phyloP scores from a whole-genome alignment of 2,329 filamentous ascomycete species.

The Phyllosticta paracitricarpa region DNA sequence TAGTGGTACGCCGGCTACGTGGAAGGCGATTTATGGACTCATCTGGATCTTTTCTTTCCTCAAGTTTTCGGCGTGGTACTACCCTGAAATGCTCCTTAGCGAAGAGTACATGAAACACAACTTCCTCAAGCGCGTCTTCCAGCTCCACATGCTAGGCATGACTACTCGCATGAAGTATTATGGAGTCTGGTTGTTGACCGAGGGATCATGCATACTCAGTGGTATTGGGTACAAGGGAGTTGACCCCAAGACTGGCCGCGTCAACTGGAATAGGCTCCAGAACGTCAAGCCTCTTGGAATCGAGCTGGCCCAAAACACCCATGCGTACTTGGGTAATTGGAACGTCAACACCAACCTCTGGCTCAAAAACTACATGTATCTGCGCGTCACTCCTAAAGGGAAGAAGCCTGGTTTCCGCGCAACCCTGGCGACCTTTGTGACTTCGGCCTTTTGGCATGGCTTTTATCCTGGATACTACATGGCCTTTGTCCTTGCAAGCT shows the following conservation, averaged over 20 bases:
- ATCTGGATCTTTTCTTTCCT: constrained; percentile 74
- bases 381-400: constrained; percentile 87
- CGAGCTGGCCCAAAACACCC: constrained; percentile 86
- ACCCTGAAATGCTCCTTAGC: constrained; percentile 51
- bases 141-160: constrained; percentile 75
- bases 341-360: constrained; percentile 99
- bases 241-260: constrained; percentile 71
- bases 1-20: constrained; percentile 72
- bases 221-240: constrained; percentile 92
- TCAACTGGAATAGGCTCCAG: constrained; percentile 80
- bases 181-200: constrained; percentile 85
- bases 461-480: constrained; percentile 97
- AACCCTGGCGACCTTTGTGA: constrained; percentile 79
- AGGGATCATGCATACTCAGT: constrained; percentile 87
- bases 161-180: constrained; percentile 88
- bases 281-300: constrained; percentile 83
- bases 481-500: constrained; percentile 76
- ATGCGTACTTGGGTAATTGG: constrained; percentile 84
- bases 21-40: constrained; percentile 64
- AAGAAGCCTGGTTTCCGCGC: constrained; percentile 95
- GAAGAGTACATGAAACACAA: constrained; percentile 57
- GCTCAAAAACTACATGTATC: constrained; percentile 91
- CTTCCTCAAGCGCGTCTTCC: constrained; percentile 63
- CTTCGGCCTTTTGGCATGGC: constrained; percentile 94
- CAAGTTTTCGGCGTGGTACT: constrained; percentile 59